Evolutionary conservation across 192 early-diverging fungal genomes (phyloP).

Genomic region (Umbelopsis sp.): DNA sequence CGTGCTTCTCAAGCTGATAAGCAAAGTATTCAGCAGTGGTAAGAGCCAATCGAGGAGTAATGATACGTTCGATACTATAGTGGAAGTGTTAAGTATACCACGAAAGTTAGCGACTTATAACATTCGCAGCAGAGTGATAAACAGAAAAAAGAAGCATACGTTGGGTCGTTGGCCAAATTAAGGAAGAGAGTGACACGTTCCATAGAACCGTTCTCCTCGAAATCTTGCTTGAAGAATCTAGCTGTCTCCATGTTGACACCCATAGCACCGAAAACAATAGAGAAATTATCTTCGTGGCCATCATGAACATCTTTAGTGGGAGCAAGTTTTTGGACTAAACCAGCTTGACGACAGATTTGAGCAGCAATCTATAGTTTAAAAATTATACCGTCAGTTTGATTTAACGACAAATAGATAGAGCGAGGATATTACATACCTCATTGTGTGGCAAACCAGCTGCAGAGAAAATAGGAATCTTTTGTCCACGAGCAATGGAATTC

Average conservation of each 20-base stretch:
- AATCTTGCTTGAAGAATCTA: conserved; percentile 99
- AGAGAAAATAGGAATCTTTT: conserved; percentile 99
- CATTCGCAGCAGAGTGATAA: not conserved
- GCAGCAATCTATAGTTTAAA: conserved; percentile 81
- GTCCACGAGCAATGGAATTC: conserved; percentile 99
- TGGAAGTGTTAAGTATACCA: not conserved
- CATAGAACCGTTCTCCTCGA: conserved; percentile 99
- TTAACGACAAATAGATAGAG: not conserved
- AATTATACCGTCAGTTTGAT: not conserved
- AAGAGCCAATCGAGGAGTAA: conserved; percentile 96
- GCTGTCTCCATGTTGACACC: conserved; percentile 99
- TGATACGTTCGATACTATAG: conserved; percentile 95
- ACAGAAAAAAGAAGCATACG: conserved; percentile 51
- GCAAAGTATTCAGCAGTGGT: conserved; percentile 99
- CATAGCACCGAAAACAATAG: conserved; percentile 99
- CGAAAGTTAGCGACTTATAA: not conserved
- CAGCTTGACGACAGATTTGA: conserved; percentile 99
- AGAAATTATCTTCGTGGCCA: conserved; percentile 98
- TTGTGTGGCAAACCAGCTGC: conserved; percentile 98
- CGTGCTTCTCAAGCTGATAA: conserved; percentile 99
- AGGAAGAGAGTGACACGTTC: conserved; percentile 98
- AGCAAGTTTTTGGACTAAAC: conserved; percentile 87
- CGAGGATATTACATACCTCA: conserved; percentile 59
- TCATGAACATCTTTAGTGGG: conserved; percentile 92
- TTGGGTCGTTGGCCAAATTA: conserved; percentile 99